Percentiles rank a stretch among this genome's conserved stretches.
Conservation (phyloP, 768 basidiomycete genomes). For the Podaxis mareebaensis region DNA sequence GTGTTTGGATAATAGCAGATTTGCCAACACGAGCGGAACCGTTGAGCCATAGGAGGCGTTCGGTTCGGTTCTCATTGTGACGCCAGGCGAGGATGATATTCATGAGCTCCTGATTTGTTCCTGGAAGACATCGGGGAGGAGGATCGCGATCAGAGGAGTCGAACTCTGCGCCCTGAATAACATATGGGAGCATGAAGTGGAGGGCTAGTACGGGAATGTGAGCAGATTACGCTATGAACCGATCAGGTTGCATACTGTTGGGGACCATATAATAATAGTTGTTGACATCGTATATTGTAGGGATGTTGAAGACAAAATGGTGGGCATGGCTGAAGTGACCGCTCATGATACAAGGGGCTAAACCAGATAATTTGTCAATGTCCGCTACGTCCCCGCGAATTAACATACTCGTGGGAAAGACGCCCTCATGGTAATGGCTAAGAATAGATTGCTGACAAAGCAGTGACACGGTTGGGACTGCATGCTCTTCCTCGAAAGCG, state of each 20-base stretch:
- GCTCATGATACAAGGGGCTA: not conserved
- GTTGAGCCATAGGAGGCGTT: slow-evolving; percentile 21
- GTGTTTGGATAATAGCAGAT: slow-evolving; percentile 30
- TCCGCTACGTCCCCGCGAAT: too few species aligned
- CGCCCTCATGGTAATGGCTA: not conserved
- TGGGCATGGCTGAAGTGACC: not conserved
- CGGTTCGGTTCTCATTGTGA: not conserved
- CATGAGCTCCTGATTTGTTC: slow-evolving; percentile 20
- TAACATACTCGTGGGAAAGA: too few species aligned
- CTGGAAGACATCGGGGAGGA: not conserved
- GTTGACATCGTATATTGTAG: not conserved
- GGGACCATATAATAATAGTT: not conserved
- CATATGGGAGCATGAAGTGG: not conserved
- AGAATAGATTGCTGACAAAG: not conserved
- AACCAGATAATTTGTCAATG: too few species aligned
- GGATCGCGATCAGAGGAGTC: slow-evolving; percentile 21
- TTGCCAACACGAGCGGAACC: slow-evolving; percentile 29
- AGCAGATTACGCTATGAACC: not conserved
- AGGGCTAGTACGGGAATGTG: not conserved
- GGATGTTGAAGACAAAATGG: not conserved
- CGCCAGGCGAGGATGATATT: slow-evolving; percentile 16
- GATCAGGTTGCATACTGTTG: not conserved
- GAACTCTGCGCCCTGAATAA: slow-evolving; percentile 16
- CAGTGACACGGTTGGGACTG: not conserved
- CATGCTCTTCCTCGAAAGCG: too few species aligned